A percentile compares a stretch with the other conserved stretches of the same genome.
These are phyloP conservation scores for Zymoseptoria tritici DNA, from an alignment of 2,329 filamentous ascomycete species.

Conservation along the genomic window DNA sequence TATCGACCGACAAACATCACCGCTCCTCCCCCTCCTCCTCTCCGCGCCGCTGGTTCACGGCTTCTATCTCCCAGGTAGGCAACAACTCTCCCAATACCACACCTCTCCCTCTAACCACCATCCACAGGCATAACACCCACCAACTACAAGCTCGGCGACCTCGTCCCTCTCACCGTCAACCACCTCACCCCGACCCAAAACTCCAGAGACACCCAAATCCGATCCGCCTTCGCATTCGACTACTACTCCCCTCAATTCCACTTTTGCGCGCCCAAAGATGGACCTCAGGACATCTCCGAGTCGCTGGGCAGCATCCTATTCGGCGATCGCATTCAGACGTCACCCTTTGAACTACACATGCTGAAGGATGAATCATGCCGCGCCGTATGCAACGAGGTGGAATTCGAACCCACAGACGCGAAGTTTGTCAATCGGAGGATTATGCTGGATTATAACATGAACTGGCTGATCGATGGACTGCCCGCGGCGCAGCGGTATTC, in stretches of 20 bases:
- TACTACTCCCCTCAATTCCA: slow-evolving; percentile 86
- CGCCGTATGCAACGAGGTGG: slow-evolving; percentile 61
- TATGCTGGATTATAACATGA: slow-evolving; percentile 78
- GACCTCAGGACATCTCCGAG: slow-evolving; percentile 73
- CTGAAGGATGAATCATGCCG: slow-evolving; percentile 81
- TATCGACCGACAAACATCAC: slow-evolving; percentile 15
- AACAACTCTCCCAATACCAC: not conserved
- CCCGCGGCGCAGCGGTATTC: slow-evolving; percentile 78
- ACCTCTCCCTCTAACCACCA: not conserved
- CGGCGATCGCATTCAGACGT: slow-evolving; percentile 95
- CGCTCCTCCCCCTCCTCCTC: slow-evolving; percentile 17
- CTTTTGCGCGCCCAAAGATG: slow-evolving; percentile 75
- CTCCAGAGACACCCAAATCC: slow-evolving; percentile 67
- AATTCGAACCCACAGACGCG: slow-evolving; percentile 58
- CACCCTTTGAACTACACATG: slow-evolving; percentile 86
- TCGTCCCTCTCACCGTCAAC: slow-evolving; percentile 86
- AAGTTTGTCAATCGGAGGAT: slow-evolving; percentile 80
- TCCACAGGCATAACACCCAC: slow-evolving; percentile 65
- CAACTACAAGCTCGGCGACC: slow-evolving; percentile 73
- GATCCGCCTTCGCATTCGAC: slow-evolving; percentile 91
- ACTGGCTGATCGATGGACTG: slow-evolving; percentile 92
- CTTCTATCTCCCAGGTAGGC: slow-evolving; percentile 81
- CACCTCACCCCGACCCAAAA: slow-evolving; percentile 79
- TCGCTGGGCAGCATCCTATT: slow-evolving; percentile 94
- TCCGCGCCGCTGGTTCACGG: slow-evolving; percentile 22